A percentile compares a stretch with the other conserved stretches of the same genome.
These are phyloP conservation scores for Simmondsia chinensis DNA, from an alignment of 148 eudicot species.

Conservation along the genomic window DNA sequence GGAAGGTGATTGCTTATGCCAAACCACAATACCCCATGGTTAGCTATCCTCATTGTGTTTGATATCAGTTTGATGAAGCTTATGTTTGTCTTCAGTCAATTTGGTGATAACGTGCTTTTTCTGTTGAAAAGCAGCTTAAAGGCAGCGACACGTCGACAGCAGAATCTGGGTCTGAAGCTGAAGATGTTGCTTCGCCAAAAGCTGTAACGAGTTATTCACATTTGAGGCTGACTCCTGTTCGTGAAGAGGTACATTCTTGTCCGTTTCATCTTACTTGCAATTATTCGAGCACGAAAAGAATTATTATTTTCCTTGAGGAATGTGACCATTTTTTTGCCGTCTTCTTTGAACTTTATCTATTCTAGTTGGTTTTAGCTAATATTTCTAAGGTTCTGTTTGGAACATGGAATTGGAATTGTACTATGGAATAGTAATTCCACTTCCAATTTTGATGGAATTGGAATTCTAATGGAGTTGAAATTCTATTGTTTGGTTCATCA, in stretches of 20 bases:
- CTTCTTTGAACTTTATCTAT: too few relatives aligned
- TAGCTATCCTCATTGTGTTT: conserved; percentile 5
- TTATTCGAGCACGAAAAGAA: too few relatives aligned
- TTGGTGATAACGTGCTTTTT: conserved; percentile 1
- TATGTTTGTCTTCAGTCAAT: not conserved
- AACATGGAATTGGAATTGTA: too few relatives aligned
- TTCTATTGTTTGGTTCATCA: too few relatives aligned
- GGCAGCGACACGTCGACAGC: conserved; percentile 91
- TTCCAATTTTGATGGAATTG: too few relatives aligned
- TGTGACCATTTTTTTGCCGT: too few relatives aligned
- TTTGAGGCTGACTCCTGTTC: conserved; percentile 73
- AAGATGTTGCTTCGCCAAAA: conserved; percentile 90
- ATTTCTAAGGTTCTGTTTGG: too few relatives aligned
- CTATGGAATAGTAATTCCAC: too few relatives aligned
- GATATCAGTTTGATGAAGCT: conserved; percentile 2
- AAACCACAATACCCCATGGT: conserved; percentile 80
- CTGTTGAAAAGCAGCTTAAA: conserved; percentile 43
- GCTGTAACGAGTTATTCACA: conserved; percentile 56
- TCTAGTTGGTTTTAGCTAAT: too few relatives aligned
- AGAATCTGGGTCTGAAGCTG: conserved; percentile 98
- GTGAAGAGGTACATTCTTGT: conserved; percentile 59
- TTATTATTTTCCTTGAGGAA: too few relatives aligned
- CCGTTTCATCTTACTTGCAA: conserved; percentile 7
- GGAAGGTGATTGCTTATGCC: conserved; percentile 87
- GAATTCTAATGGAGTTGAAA: too few relatives aligned